phyloP scores from a whole-genome alignment of 352 stramenopile species.

The Globisporangium cederbergense region DNA sequence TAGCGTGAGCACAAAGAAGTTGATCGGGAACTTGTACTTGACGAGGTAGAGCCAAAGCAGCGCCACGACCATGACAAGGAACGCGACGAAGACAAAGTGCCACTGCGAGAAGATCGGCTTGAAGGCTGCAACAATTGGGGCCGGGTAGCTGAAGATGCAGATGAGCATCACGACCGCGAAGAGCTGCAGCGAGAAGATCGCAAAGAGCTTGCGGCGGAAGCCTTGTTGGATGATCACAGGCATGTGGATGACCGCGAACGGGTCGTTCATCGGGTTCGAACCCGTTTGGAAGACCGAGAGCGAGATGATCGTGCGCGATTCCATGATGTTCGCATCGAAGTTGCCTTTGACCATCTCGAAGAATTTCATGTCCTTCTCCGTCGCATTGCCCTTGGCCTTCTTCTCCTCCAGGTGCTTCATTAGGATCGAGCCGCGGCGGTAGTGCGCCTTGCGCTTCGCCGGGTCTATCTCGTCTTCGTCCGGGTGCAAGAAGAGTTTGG shows the following conservation, averaged over 20 bases:
- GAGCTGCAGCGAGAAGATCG: constrained; percentile 68
- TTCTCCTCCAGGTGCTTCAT: constrained; percentile 73
- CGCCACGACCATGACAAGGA: constrained; percentile 47
- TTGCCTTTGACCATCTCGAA: constrained; percentile 73
- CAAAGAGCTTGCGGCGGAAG: constrained; percentile 72
- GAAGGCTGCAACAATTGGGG: constrained; percentile 27
- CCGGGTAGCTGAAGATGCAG: constrained; percentile 33
- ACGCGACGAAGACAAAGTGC: constrained; percentile 51
- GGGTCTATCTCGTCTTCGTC: constrained; percentile 41
- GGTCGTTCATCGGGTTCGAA: constrained; percentile 65
- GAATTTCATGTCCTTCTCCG: constrained; percentile 77
- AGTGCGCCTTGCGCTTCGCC: constrained; percentile 41
- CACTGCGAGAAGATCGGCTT: constrained; percentile 36
- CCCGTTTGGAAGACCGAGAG: constrained; percentile 75
- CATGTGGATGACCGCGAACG: constrained; percentile 72
- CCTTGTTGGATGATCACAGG: constrained; percentile 59
- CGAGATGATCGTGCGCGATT: constrained; percentile 71
- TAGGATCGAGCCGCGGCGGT: constrained; percentile 65
- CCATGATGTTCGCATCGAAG: constrained; percentile 71
- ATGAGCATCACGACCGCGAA: constrained; percentile 46
- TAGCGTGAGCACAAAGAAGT: constrained; percentile 54
- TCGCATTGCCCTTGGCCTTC: constrained; percentile 50
- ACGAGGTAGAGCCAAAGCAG: constrained; percentile 69
- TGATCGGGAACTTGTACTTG: constrained; percentile 71
- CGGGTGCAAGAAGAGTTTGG: constrained; percentile 32